Base-by-base conservation (phyloP, 192 early-diverging fungal genomes). In the Umbelopsis sp. region DNA sequence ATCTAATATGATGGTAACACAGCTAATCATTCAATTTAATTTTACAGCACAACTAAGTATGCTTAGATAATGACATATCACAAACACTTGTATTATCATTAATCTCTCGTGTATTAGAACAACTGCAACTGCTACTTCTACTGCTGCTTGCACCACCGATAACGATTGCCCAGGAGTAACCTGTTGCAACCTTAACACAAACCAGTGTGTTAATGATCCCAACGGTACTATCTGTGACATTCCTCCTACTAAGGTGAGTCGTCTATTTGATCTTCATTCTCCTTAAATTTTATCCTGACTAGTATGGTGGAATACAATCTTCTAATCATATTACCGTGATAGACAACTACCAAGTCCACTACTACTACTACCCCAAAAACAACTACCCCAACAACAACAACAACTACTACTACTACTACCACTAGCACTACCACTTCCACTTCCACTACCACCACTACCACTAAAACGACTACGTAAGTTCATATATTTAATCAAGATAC, bases 121-220 rank as follows among this genome's bases (percentile, higher is more conserved):
- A 22, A 38, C 51, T 21, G 34, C 59, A 8, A 45, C 26, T 12
- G 45, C 59, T 49, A 51, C 71, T 4, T 21, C 47, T 5, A 49
- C 54, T 20, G 25, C 32, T 21, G 36, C 65, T 20, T 73, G 71
- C 26, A 45, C 47, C 24, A 43, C 32, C 14, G 17, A 73, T 41
- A 38, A 67, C 38, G 71, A 73, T 29, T 73, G 71, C 21, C 47
- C 71, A 14, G 71, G 71, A n/a, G 47, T 49, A 17, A 66, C 47
- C 22, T 73, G 71, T 32, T 73, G 71, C 59, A 73, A 73, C 10
- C 65, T 73, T 26, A 51, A 51, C 24, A 73, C 45, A 14, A 73
- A 67, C 16, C 41, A 26, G 12, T 73, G 71, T 67, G 71, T 73
- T 34, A 44, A 66, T 24, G 71, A 73, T 22, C 59, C 71, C 38